These are phyloP conservation scores for Aspergillus pseudonomiae DNA, from an alignment of 2,329 filamentous ascomycete species.

Conservation along the genomic window DNA sequence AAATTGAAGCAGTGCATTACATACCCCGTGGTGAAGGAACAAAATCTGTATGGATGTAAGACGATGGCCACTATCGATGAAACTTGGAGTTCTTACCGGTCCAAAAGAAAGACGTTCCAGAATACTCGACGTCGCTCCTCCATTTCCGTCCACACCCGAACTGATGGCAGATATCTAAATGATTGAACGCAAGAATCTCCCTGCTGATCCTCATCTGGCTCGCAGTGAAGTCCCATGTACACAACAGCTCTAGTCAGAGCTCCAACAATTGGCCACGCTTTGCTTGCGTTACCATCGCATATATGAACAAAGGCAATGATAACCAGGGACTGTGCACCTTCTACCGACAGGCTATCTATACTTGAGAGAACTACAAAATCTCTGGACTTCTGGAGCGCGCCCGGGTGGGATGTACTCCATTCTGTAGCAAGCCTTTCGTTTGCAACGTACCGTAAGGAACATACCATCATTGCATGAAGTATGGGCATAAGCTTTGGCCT, in stretches of 20 bases:
- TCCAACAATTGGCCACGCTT: slow-evolving; percentile 43
- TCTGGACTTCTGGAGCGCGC: slow-evolving; percentile 3
- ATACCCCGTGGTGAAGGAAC: background rate
- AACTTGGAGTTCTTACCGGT: slow-evolving; percentile 29
- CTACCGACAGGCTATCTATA: slow-evolving; percentile 27
- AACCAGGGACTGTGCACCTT: slow-evolving; percentile 28
- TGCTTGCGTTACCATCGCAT: slow-evolving; percentile 30
- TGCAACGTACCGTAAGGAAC: slow-evolving; percentile 38
- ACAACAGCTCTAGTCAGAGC: slow-evolving; percentile 43
- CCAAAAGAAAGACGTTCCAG: slow-evolving; percentile 46
- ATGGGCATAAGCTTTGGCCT: slow-evolving; percentile 32
- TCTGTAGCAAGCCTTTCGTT: slow-evolving; percentile 5
- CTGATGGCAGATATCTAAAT: slow-evolving; percentile 29
- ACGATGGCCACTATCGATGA: background rate
- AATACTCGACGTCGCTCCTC: slow-evolving; percentile 47
- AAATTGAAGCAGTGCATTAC: background rate
- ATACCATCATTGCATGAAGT: slow-evolving; percentile 42
- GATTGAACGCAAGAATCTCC: slow-evolving; percentile 30
- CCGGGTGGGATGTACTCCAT: background rate
- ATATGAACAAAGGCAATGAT: slow-evolving; percentile 45
- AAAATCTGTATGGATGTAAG: background rate
- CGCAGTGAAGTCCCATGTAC: slow-evolving; percentile 40
- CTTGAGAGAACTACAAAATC: slow-evolving; percentile 16
- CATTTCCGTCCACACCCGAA: slow-evolving; percentile 39
- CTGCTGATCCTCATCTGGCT: slow-evolving; percentile 31